Conservation (phyloP, 148 eudicot genomes). For the Amaranthus hypochondriacus region DNA sequence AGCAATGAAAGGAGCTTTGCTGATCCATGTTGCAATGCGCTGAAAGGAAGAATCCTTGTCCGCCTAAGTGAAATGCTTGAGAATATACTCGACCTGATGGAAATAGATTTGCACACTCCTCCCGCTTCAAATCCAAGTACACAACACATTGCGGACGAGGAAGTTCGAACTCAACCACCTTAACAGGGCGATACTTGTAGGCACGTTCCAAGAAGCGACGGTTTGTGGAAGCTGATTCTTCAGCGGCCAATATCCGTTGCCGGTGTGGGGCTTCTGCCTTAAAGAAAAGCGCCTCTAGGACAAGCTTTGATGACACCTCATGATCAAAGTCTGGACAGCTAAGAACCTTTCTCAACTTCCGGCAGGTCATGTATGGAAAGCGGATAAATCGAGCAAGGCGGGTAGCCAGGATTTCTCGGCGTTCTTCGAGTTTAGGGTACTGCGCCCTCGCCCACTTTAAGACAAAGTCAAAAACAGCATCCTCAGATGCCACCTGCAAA, state of each 20-base stretch:
- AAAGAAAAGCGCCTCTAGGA: conserved; percentile 84
- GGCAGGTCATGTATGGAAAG: conserved; percentile 80
- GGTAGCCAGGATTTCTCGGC: conserved; percentile 66
- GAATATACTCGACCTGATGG: conserved; percentile 83
- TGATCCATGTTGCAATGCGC: conserved; percentile 97
- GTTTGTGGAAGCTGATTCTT: conserved; percentile 47
- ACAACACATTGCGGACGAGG: conserved; percentile 87
- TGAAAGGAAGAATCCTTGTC: conserved; percentile 87
- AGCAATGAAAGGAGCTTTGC: conserved; percentile 79
- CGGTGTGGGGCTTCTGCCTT: conserved; percentile 89
- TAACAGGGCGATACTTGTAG: conserved; percentile 85
- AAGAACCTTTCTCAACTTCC: conserved; percentile 74
- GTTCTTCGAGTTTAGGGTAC: conserved; percentile 69
- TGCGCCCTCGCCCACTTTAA: conserved; percentile 72
- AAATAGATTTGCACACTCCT: conserved; percentile 67
- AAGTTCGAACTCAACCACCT: conserved; percentile 78
- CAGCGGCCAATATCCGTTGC: conserved; percentile 56
- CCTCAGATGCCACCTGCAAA: conserved; percentile 93
- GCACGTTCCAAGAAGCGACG: conserved; percentile 65
- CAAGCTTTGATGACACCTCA: conserved; percentile 72
- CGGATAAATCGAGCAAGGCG: conserved; percentile 72
- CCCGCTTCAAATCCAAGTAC: conserved; percentile 75
- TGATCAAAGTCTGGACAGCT: conserved; percentile 86
- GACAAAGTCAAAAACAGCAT: conserved; percentile 78
- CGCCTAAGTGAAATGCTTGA: conserved; percentile 92